Conservation (phyloP, 202 grass and related monocot genomes). For the Saccharum hybrid region DNA sequence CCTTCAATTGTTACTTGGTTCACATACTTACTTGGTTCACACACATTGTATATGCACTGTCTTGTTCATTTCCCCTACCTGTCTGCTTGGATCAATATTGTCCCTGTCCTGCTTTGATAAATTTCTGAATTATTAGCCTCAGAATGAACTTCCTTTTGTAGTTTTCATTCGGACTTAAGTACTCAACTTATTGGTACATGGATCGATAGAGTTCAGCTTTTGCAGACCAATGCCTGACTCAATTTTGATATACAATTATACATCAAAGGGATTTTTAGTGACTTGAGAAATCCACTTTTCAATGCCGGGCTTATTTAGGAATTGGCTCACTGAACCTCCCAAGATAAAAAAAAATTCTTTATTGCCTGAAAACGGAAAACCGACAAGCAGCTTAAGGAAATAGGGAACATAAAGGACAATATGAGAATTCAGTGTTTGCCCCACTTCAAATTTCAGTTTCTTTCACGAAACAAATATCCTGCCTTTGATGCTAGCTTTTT, state of each 20-base stretch:
- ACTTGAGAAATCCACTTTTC: background rate
- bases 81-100: no score
- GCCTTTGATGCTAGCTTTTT: background rate
- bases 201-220: no score
- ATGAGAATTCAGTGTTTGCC: background rate
- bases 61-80: no score
- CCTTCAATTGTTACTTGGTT: no score
- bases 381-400: background rate
- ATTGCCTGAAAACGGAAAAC: background rate
- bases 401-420: background rate
- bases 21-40: no score
- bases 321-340: background rate
- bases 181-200: no score
- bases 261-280: background rate
- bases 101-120: no score
- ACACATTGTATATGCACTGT: no score
- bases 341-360: slow-evolving; percentile 30
- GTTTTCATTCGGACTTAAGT: no score
- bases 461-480: background rate
- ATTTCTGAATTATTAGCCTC: no score
- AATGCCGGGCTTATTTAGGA: background rate
- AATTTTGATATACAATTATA: background rate
- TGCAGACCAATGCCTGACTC: no score
- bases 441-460: background rate
- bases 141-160: no score